phyloP scores from a whole-genome alignment of 495 filamentous ascomycete species.

The Chaetomium tenue region DNA sequence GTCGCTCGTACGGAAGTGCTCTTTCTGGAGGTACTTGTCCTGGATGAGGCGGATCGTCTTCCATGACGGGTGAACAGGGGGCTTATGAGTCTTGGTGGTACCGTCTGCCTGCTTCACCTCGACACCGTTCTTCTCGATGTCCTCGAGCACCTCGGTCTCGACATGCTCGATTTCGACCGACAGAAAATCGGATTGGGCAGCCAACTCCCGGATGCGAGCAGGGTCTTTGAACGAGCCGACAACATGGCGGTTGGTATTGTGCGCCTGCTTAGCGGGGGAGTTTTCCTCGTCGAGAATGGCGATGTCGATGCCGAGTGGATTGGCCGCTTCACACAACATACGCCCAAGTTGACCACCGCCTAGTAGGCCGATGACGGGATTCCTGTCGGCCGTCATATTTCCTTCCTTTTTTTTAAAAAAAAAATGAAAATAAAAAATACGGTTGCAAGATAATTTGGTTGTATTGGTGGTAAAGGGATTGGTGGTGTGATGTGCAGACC shows the following conservation, averaged over 20 bases:
- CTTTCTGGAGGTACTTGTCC: slow-evolving; percentile 93
- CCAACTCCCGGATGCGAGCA: slow-evolving; percentile 71
- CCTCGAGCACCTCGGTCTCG: slow-evolving; percentile 85
- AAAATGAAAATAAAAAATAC: too few species aligned
- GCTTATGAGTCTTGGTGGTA: slow-evolving; percentile 40
- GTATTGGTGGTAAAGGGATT: neutral
- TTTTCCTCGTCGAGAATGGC: slow-evolving; percentile 76
- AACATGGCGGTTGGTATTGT: slow-evolving; percentile 69
- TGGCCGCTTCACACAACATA: slow-evolving; percentile 93
- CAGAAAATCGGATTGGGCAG: slow-evolving; percentile 73
- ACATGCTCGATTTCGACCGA: slow-evolving; percentile 99
- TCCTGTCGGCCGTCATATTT: slow-evolving; percentile 21
- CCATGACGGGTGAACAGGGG: slow-evolving; percentile 82
- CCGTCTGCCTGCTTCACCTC: slow-evolving; percentile 48
- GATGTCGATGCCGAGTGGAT: slow-evolving; percentile 76
- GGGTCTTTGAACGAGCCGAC: slow-evolving; percentile 82
- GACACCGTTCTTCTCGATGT: slow-evolving; percentile 62
- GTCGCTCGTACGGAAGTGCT: slow-evolving; percentile 58
- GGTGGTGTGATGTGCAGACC: neutral
- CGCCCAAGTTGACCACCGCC: slow-evolving; percentile 79
- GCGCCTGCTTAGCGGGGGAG: slow-evolving; percentile 89
- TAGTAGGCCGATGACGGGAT: slow-evolving; percentile 45
- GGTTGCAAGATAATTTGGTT: too few species aligned
- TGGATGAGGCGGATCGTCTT: slow-evolving; percentile 87
- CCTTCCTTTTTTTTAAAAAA: neutral